These are phyloP conservation scores for Diophrys sp. DNA, from an alignment of 73 alveolate species.

Conservation along the genomic window DNA sequence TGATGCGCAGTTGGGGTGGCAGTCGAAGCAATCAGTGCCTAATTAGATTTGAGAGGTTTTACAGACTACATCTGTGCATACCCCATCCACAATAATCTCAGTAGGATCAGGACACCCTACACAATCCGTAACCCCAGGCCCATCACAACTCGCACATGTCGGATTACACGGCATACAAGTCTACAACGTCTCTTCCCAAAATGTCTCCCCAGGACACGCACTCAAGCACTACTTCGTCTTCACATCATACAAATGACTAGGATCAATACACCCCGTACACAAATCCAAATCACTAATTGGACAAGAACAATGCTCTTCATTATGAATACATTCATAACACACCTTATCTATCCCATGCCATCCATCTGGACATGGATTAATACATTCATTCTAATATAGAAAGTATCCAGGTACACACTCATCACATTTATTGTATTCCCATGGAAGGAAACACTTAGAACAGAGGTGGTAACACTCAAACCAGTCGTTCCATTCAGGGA, in stretches of 20 bases:
- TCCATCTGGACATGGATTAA: background rate
- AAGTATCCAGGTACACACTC: background rate
- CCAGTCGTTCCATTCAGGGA: background rate
- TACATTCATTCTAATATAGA: background rate
- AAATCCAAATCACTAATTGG: background rate
- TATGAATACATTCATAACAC: background rate
- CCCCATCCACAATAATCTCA: background rate
- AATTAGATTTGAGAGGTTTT: too few relatives aligned
- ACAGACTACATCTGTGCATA: background rate
- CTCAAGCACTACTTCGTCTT: background rate
- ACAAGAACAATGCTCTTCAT: background rate
- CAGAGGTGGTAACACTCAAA: background rate
- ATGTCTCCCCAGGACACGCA: background rate
- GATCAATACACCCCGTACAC: background rate
- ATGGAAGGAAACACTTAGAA: background rate
- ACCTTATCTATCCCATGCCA: slow-evolving; percentile 2
- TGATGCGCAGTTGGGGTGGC: background rate
- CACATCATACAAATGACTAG: background rate
- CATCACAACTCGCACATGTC: background rate
- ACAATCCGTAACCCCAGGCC: background rate
- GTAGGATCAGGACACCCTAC: background rate
- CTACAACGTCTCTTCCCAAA: background rate
- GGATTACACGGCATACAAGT: background rate
- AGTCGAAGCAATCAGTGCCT: background rate
- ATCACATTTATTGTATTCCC: background rate